phyloP scores from a whole-genome alignment of 1,139 yeast species.

The Magnusiomyces sp. region DNA sequence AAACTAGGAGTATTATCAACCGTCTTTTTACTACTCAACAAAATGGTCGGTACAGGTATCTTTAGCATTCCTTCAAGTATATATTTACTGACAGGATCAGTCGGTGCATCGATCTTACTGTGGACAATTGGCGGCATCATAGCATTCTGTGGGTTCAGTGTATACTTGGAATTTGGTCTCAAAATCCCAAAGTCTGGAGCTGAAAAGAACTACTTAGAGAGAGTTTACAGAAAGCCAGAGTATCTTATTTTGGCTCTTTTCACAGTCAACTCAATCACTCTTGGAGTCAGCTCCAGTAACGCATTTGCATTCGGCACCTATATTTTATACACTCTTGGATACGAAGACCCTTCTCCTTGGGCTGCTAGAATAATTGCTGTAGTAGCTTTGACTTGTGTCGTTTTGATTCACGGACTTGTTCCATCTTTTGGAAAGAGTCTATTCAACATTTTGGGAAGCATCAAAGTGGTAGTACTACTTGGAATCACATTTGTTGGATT shows the following conservation, averaged over 20 bases:
- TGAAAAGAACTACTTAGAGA: slow-evolving; percentile 68
- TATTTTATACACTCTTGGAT: slow-evolving; percentile 56
- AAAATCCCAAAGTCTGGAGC: slow-evolving; percentile 77
- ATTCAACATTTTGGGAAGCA: slow-evolving; percentile 59
- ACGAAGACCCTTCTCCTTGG: slow-evolving; percentile 32
- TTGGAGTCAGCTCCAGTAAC: slow-evolving; percentile 80
- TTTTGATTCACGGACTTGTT: slow-evolving; percentile 51
- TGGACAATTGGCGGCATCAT: slow-evolving; percentile 75
- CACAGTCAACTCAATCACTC: slow-evolving; percentile 52
- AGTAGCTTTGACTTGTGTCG: slow-evolving; percentile 58
- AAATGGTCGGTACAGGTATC: slow-evolving; percentile 86
- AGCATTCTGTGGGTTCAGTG: slow-evolving; percentile 32
- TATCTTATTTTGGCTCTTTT: slow-evolving; percentile 63
- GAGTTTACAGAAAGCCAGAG: slow-evolving; percentile 54
- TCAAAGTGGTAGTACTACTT: slow-evolving; percentile 59
- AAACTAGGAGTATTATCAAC: slow-evolving; percentile 49
- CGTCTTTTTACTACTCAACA: slow-evolving; percentile 57
- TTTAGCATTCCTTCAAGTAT: slow-evolving; percentile 81
- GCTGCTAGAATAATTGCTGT: slow-evolving; percentile 30
- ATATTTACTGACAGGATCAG: slow-evolving; percentile 48
- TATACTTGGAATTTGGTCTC: slow-evolving; percentile 71
- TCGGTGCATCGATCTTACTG: slow-evolving; percentile 61
- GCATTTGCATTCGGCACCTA: slow-evolving; percentile 43
- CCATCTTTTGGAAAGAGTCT: slow-evolving; percentile 57
- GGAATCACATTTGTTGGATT: slow-evolving; percentile 66